Base-by-base conservation (phyloP, 495 filamentous ascomycete species). In the Barbatosphaeria neglecta region DNA sequence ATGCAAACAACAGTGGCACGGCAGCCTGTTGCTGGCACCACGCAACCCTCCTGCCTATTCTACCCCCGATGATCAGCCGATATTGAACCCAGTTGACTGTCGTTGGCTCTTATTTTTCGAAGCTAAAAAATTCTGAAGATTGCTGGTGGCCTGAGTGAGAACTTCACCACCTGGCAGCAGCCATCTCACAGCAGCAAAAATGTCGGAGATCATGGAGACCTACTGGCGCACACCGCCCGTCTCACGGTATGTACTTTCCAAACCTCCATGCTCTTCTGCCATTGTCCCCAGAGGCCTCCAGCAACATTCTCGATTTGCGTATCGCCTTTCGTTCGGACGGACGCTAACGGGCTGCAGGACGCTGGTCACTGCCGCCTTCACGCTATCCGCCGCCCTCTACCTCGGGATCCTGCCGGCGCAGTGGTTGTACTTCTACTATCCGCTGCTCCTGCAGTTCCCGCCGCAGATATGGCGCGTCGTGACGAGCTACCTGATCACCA, bases 171-270 rank as follows among this genome's bases (percentile, higher is more conserved):
- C n/a, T n/a, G n/a, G n/a, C n/a, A n/a, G n/a, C n/a, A n/a, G n/a
- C n/a, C 31, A 33, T 15, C 25, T 20, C 28, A 38, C 37, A 44
- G 46, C 45, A 35, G 10, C 18, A 35, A 57, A 25, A 25, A 56
- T 55, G 57, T 49, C 57, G 22, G 60, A 65, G 16, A 50, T 63
- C 22, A 69, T 83, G 76, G 82, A 86, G 60, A 69, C 69, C 45
- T 87, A 83, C 57, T 84, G 82, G 83, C 64, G 69, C 44, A 72
- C 78, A 49, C 84, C 84, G 62, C 81, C 82, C 41, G 73, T 89
- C 46, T 65, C 82, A 37, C 77, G 83, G 83, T 87, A 24, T 15
- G 74, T 53, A 62, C 55, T 44, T 45, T 25, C 17, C 20, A n/a
- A n/a, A n/a, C 46, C 20, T 24, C 37, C 17, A 9, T 25, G 37